These are phyloP conservation scores for Fraxinus latifolia DNA, from an alignment of 305 asterid species.

Conservation along the genomic window DNA sequence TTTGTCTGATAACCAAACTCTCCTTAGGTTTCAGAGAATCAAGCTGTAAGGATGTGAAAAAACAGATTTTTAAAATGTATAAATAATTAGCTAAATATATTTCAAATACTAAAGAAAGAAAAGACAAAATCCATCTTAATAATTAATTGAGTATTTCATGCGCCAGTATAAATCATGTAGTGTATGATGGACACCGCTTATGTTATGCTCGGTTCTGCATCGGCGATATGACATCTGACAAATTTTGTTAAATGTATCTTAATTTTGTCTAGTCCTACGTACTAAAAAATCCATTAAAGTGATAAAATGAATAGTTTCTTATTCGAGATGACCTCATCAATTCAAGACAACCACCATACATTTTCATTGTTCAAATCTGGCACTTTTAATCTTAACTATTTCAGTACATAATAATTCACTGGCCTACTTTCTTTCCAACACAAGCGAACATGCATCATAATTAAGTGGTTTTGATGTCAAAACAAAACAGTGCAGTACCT, in stretches of 20 bases:
- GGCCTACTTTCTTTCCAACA: neutral
- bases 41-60: conserved; percentile 44
- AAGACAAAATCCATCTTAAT: neutral
- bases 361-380: neutral
- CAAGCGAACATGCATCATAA: neutral
- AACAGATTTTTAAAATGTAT: neutral
- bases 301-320: no score
- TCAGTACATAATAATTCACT: neutral
- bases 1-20: conserved; percentile 46
- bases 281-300: no score
- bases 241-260: neutral
- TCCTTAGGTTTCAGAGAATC: conserved; percentile 92
- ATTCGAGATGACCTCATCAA: no score
- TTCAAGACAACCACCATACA: no score
- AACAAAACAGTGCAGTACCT: neutral
- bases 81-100: neutral
- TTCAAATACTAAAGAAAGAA: neutral
- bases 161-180: neutral
- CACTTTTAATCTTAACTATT: neutral
- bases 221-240: neutral
- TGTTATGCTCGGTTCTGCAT: neutral
- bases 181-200: neutral
- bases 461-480: neutral
- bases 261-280: neutral
- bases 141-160: neutral